Conservation (phyloP, 2,329 filamentous ascomycete species). For the Xenosphaeropsis pyriputrescens region DNA sequence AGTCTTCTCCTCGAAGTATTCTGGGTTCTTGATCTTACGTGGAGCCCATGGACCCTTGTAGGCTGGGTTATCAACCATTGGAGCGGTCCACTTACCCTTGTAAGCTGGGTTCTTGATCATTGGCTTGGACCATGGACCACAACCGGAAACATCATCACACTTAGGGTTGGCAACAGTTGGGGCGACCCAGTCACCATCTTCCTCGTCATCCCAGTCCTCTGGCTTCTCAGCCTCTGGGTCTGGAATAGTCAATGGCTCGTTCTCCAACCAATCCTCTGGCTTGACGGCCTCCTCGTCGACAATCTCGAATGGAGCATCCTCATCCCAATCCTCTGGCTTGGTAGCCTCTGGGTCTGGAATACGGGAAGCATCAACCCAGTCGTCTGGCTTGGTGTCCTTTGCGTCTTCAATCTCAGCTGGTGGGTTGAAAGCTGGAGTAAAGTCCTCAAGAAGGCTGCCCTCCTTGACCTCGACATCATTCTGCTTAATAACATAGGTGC, state of each 20-base stretch:
- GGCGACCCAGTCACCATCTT: constrained; percentile 93
- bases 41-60: constrained; percentile 97
- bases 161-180: constrained; percentile 91
- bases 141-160: constrained; percentile 85
- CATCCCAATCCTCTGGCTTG: constrained; percentile 98
- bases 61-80: constrained; percentile 87
- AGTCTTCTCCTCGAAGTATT: constrained; percentile 93
- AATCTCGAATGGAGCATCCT: constrained; percentile 94
- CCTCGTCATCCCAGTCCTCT: constrained; percentile 98
- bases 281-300: constrained; percentile 82
- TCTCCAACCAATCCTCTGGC: constrained; percentile 92
- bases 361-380: constrained; percentile 89
- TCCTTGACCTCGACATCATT: constrained; percentile 81
- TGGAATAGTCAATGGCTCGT: constrained; percentile 67
- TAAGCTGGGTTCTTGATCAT: constrained; percentile 90
- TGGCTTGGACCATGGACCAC: constrained; percentile 83
- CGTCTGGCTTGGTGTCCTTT: constrained; percentile 84
- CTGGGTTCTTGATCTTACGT: constrained; percentile 91
- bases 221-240: constrained; percentile 96
- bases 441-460: constrained; percentile 87
- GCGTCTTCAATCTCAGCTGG: constrained; percentile 86
- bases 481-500: constrained; percentile 85
- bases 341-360: constrained; percentile 85
- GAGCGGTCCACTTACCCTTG: constrained; percentile 97
- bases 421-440: constrained; percentile 86